These are phyloP conservation scores for Oehlia diaphana DNA, from an alignment of 192 early-diverging fungal species.

Conservation along the genomic window DNA sequence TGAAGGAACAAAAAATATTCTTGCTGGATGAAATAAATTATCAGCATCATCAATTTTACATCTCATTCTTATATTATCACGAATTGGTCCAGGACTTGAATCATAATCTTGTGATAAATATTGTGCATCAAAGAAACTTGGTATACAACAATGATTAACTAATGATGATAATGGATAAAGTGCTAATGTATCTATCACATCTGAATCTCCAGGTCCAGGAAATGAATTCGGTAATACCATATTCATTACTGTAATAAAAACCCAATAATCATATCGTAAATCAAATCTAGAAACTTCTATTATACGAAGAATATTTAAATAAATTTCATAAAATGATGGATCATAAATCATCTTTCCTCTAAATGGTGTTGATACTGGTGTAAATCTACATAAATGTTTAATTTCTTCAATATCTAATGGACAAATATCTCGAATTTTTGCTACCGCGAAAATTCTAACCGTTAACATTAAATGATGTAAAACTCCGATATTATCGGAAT, in stretches of 20 bases:
- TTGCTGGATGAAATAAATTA: not conserved
- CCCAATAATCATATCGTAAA: slow-evolving; percentile 20
- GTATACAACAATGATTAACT: slow-evolving; percentile 13
- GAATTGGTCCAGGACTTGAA: not conserved
- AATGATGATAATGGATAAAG: slow-evolving; percentile 5
- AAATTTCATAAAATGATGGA: not conserved
- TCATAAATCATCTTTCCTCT: not conserved
- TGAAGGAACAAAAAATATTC: not conserved
- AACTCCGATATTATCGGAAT: not conserved
- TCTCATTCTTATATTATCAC: not conserved
- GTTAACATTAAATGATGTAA: not conserved
- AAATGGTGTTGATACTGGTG: not conserved
- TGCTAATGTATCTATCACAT: not conserved
- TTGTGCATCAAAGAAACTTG: not conserved
- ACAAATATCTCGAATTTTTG: slow-evolving; percentile 8
- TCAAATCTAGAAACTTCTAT: slow-evolving; percentile 6
- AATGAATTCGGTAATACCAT: not conserved
- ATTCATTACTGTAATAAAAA: slow-evolving; percentile 1
- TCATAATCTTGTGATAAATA: not conserved
- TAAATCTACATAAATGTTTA: not conserved
- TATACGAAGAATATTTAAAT: not conserved
- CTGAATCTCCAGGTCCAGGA: not conserved
- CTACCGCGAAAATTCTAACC: not conserved
- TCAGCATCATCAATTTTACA: not conserved
- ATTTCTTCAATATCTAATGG: slow-evolving; percentile 6